Evolutionary conservation across 768 basidiomycete genomes (phyloP).

Genomic region (Dacryopinax spathularia): DNA sequence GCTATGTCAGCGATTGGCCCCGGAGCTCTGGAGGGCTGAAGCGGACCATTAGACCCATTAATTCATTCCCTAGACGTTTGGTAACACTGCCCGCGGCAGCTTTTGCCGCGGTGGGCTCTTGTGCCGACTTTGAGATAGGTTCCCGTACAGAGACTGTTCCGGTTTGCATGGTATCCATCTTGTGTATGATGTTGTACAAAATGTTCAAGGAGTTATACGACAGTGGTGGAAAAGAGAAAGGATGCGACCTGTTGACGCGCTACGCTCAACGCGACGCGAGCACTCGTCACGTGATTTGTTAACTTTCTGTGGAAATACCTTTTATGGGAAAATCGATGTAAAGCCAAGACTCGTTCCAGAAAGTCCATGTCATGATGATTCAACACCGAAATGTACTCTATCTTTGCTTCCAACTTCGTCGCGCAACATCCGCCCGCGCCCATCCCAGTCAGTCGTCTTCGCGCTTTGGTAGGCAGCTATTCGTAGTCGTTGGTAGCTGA

Average conservation of each 20-base stretch:
- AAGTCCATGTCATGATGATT: no score
- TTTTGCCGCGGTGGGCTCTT: neutral
- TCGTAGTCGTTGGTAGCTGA: no score
- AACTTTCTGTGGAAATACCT: no score
- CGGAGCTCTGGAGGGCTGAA: no score
- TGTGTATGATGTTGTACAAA: neutral
- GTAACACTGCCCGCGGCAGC: slow-evolving; percentile 57
- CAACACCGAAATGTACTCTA: no score
- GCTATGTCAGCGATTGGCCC: neutral
- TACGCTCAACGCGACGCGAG: neutral
- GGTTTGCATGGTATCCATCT: neutral
- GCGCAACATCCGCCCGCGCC: no score
- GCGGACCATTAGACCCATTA: slow-evolving; percentile 78
- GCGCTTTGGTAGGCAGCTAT: no score
- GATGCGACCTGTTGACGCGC: neutral
- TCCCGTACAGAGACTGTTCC: neutral
- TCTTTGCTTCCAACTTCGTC: no score
- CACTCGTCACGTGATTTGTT: neutral
- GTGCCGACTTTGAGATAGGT: neutral
- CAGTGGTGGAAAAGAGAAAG: neutral
- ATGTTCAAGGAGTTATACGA: neutral
- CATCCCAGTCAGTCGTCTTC: no score
- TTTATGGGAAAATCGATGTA: no score
- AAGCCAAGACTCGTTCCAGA: no score
- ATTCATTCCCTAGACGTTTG: slow-evolving; percentile 69